These are phyloP conservation scores for Coniochaeta sp. DNA, from an alignment of 2,329 filamentous ascomycete genomes.

Conservation along the genomic window DNA sequence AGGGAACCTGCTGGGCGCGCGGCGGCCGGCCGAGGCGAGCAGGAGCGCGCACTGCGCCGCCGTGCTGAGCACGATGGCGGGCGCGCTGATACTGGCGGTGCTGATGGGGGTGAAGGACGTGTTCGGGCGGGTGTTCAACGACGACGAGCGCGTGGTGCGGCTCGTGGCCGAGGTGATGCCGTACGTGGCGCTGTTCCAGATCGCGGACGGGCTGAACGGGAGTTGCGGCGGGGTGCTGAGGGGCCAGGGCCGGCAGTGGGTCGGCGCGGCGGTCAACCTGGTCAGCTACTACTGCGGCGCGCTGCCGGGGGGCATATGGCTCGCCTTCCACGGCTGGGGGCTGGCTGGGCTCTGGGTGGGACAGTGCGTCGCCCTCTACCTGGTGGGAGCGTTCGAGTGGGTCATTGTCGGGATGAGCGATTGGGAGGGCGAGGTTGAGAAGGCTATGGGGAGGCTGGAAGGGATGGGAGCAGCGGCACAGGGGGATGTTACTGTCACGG, in stretches of 20 bases:
- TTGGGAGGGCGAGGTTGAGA: conserved; percentile 67
- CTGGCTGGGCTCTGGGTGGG: conserved; percentile 75
- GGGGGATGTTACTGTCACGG: background rate
- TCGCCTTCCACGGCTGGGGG: conserved; percentile 83
- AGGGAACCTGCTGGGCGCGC: conserved; percentile 71
- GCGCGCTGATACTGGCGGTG: conserved; percentile 56
- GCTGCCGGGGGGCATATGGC: conserved; percentile 71
- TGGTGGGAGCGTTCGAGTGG: conserved; percentile 76
- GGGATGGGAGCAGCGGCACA: background rate
- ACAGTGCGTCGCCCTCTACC: conserved; percentile 72
- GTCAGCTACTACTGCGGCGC: conserved; percentile 80
- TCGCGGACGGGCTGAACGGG: conserved; percentile 80
- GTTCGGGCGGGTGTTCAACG: conserved; percentile 75
- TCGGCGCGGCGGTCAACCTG: conserved; percentile 76
- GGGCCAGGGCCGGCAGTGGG: conserved; percentile 81
- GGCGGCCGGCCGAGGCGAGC: conserved; percentile 56
- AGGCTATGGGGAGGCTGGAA: conserved; percentile 66
- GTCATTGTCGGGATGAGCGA: conserved; percentile 68
- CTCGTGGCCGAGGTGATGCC: conserved; percentile 76
- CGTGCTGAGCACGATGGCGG: conserved; percentile 62
- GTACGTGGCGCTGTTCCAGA: conserved; percentile 83
- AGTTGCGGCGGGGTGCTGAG: conserved; percentile 74
- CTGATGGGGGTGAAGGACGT: conserved; percentile 65
- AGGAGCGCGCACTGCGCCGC: conserved; percentile 71
- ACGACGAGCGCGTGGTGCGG: conserved; percentile 62